These are phyloP conservation scores for Cairneyella variabilis DNA, from an alignment of 495 filamentous ascomycete genomes.

Conservation along the genomic window DNA sequence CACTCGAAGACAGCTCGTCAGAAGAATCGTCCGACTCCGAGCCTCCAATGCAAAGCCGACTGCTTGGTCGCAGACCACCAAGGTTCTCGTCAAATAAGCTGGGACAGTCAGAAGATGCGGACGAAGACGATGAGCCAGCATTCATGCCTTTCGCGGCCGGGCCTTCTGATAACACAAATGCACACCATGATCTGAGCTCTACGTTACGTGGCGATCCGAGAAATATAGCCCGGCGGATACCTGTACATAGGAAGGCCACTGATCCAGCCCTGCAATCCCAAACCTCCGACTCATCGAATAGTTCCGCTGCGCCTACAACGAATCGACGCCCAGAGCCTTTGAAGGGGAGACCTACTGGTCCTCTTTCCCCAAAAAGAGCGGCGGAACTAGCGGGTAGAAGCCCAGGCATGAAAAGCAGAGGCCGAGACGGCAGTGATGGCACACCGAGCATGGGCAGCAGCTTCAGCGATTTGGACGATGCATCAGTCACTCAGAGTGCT, in stretches of 20 bases:
- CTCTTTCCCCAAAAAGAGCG: constrained; percentile 41
- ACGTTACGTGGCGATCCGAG: constrained; percentile 54
- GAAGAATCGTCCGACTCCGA: constrained; percentile 25
- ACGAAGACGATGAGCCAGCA: constrained; percentile 60
- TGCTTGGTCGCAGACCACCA: constrained; percentile 55
- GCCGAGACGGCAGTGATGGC: constrained; percentile 72
- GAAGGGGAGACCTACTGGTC: constrained; percentile 11
- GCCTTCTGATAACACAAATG: constrained; percentile 6
- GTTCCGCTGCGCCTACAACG: constrained; percentile 48
- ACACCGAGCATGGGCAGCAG: constrained; percentile 97
- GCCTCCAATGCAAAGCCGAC: constrained; percentile 41
- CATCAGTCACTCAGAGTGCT: constrained; percentile 89
- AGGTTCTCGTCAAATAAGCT: constrained; percentile 36
- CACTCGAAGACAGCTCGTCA: constrained; percentile 30
- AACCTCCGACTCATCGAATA: constrained; percentile 57
- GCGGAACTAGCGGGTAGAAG: constrained; percentile 55
- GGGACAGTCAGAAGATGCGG: constrained; percentile 41
- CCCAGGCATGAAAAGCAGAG: constrained; percentile 48
- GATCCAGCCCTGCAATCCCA: constrained; percentile 38
- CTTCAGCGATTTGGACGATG: constrained; percentile 95
- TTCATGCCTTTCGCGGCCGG: constrained; percentile 66
- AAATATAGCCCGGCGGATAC: constrained; percentile 32
- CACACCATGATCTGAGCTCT: constrained; percentile 52
- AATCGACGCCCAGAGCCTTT: constrained; percentile 12
- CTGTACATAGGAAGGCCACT: constrained; percentile 25